Evolutionary conservation across 2,329 filamentous ascomycete species (phyloP), one percentile per base, ranked within the genome.

Genomic region (Pleoardoris graminearum): DNA sequence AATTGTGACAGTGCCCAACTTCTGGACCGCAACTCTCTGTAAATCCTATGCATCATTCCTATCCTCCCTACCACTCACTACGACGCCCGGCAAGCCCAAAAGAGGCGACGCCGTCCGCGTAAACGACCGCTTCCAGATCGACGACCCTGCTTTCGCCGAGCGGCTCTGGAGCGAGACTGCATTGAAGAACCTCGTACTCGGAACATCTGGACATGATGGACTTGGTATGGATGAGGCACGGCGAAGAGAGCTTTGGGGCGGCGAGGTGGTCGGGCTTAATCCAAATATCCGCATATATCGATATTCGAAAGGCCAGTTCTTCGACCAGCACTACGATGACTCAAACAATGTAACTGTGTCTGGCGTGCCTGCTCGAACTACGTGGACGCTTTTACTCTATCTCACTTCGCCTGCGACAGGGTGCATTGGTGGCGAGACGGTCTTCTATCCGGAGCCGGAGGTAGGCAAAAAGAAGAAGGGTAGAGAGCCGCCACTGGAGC

Each of bases 281-380:
- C 85, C 90, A 7, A 95, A 95, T 60, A 95, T 97, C 50, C 82
- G 93, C 29, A 84, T 97, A 25, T 97, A 97, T 75, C 84, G 92
- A 19, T 97, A 97, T 73, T 83, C 82, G 1, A 84, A 87, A 59
- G 90, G 90, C 0, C 91, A 97, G 69, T 96, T 92, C 71, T 97
- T 97, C 70, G 91, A 91, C 67, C 87, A 90, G 64, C 93, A 97
- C 71, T 97, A 96, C 66, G 93, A 97, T 73, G 92, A 97, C 66
- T 89, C 85, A 46, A 96, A 96, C 69, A 80, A 82, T 49, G 74
- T 97, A 22, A 80, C 76, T 0, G 76, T 94, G 3, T 64, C 72
- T 30, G 68, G 67, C 6, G 63, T 77, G 10, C 77, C 78, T 19
- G 86, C 82, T 17, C 86, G 82, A 64, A 97, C 93, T 4, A 97